These are phyloP conservation scores for Naganishia liquefaciens DNA, from an alignment of 1,284 basidiomycete genomes.

Conservation along the genomic window DNA sequence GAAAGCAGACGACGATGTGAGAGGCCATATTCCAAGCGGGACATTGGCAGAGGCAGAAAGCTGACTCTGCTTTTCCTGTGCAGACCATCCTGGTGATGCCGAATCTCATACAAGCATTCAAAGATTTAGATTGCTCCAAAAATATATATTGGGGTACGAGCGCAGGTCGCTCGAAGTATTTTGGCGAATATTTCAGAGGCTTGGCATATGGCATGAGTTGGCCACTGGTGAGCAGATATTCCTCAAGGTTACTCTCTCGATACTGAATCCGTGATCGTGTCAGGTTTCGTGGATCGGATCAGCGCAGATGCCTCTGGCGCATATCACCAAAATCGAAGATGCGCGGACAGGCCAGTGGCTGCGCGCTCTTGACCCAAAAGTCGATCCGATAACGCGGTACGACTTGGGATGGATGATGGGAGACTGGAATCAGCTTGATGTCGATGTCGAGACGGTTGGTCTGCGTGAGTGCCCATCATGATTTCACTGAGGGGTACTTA, in stretches of 20 bases:
- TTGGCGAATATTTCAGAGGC: slow-evolving; percentile 53
- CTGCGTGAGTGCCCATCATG: slow-evolving; percentile 47
- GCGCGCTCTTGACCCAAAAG: slow-evolving; percentile 47
- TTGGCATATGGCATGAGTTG: slow-evolving; percentile 55
- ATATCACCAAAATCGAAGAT: slow-evolving; percentile 53
- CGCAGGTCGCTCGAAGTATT: slow-evolving; percentile 49
- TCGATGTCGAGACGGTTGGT: slow-evolving; percentile 48
- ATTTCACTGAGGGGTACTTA: background rate
- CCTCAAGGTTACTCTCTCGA: background rate
- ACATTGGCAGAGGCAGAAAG: background rate
- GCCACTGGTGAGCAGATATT: slow-evolving; percentile 49
- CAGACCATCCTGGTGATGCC: slow-evolving; percentile 55
- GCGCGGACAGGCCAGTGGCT: slow-evolving; percentile 55
- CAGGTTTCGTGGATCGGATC: slow-evolving; percentile 53
- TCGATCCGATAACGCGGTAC: slow-evolving; percentile 50
- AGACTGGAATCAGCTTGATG: slow-evolving; percentile 54
- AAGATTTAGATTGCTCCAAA: slow-evolving; percentile 49
- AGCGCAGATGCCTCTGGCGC: slow-evolving; percentile 50
- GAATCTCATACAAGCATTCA: slow-evolving; percentile 51
- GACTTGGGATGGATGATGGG: slow-evolving; percentile 56
- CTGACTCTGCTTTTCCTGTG: background rate
- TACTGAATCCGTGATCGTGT: background rate
- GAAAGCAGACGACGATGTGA: slow-evolving; percentile 55
- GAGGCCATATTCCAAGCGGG: slow-evolving; percentile 21
- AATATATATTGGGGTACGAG: slow-evolving; percentile 56